Evolutionary conservation across 768 basidiomycete species (phyloP).

Genomic region (Boletus vermiculosoides): DNA sequence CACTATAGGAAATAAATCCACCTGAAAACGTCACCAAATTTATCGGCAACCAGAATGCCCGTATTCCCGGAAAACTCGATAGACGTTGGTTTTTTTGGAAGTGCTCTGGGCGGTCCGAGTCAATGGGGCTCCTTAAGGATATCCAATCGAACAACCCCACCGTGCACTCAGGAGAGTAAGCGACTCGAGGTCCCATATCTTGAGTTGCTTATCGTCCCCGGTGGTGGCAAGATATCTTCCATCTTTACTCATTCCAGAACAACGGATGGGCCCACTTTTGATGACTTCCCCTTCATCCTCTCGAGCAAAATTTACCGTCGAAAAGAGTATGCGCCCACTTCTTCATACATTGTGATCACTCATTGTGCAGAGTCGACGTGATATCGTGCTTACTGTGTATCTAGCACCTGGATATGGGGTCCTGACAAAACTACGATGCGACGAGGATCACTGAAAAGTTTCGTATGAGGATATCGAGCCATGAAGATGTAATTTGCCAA

Average conservation of each 20-base stretch:
- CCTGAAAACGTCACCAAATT: constrained; percentile 94
- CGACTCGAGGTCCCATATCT: constrained; percentile 64
- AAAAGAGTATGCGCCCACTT: constrained; percentile 49
- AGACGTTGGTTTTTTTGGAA: constrained; percentile 80
- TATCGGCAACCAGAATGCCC: constrained; percentile 82
- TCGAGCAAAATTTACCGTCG: constrained; percentile 38
- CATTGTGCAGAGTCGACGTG: background rate
- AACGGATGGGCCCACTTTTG: constrained; percentile 58
- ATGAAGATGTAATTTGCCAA: constrained; percentile 20
- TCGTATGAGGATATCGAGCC: constrained; percentile 49
- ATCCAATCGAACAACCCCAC: constrained; percentile 37
- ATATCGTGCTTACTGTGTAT: constrained; percentile 45
- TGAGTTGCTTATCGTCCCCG: constrained; percentile 80
- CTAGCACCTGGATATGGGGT: constrained; percentile 59
- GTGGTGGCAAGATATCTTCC: constrained; percentile 55
- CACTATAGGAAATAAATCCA: constrained; percentile 28
- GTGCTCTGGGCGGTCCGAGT: constrained; percentile 48
- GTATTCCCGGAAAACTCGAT: constrained; percentile 61
- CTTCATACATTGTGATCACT: constrained; percentile 33
- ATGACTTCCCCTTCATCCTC: constrained; percentile 34
- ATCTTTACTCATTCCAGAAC: constrained; percentile 48
- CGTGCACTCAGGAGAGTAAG: constrained; percentile 60
- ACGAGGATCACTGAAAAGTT: constrained; percentile 39
- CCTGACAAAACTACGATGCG: constrained; percentile 52
- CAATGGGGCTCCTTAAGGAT: background rate